Conservation (phyloP, 1,284 basidiomycete species). For the Cerrena zonata region DNA sequence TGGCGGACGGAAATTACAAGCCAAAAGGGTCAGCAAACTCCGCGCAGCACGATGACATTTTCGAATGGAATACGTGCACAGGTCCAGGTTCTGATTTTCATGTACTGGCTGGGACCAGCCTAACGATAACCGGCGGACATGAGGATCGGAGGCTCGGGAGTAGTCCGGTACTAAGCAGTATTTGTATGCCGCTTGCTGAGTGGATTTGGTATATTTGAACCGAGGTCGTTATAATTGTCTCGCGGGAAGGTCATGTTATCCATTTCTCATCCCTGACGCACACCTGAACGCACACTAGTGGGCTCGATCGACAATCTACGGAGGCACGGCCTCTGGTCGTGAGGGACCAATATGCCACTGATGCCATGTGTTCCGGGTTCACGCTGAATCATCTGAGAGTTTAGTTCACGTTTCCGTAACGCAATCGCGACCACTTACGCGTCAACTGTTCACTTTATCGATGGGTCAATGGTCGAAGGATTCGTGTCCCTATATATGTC, state of each 20-base stretch:
- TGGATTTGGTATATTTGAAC: background rate
- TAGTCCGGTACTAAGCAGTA: background rate
- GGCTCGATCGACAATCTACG: background rate
- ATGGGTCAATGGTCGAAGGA: background rate
- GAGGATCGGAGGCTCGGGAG: background rate
- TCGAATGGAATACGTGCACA: background rate
- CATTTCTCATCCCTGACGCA: background rate
- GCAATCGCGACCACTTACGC: background rate
- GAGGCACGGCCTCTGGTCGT: background rate
- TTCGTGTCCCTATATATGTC: background rate
- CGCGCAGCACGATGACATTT: background rate
- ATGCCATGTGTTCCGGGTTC: background rate
- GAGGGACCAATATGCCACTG: background rate
- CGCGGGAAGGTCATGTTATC: background rate
- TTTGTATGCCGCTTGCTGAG: background rate
- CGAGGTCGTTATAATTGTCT: background rate
- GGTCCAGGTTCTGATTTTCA: too few species aligned
- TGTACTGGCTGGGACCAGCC: too few species aligned
- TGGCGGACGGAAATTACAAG: too few species aligned
- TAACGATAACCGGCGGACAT: background rate
- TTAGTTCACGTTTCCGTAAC: background rate
- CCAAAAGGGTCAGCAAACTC: background rate
- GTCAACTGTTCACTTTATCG: background rate
- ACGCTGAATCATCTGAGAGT: background rate
- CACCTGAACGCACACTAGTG: background rate